These are phyloP conservation scores for Vaccinium darrowii DNA, from an alignment of 148 eudicot species.

Conservation along the genomic window DNA sequence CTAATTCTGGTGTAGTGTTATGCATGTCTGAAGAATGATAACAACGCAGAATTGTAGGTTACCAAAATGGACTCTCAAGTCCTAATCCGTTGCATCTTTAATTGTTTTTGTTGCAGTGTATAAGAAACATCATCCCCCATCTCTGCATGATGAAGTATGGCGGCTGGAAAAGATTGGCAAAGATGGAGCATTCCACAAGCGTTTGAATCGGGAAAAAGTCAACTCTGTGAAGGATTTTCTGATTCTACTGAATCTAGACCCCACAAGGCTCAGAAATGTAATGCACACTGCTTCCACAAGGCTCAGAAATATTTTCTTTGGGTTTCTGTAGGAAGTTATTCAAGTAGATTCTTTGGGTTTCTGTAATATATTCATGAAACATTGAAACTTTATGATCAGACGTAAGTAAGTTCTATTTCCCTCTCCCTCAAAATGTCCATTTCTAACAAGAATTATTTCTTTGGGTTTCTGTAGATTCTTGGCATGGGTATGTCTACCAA, in stretches of 20 bases:
- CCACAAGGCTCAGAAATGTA: constrained; percentile 65
- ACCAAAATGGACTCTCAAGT: constrained; percentile 39
- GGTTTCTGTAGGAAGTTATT: no score
- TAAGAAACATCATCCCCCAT: constrained; percentile 83
- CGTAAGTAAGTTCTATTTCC: neutral
- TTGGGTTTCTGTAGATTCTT: constrained; percentile 49
- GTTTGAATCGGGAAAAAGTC: constrained; percentile 49
- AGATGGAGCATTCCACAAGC: constrained; percentile 71
- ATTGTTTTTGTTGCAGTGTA: constrained; percentile 53
- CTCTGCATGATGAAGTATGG: constrained; percentile 69
- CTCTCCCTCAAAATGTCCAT: neutral
- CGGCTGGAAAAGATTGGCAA: constrained; percentile 67
- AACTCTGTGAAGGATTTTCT: constrained; percentile 74
- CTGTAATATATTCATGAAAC: no score
- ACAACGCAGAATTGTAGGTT: constrained; percentile 60
- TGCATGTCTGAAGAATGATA: constrained; percentile 54
- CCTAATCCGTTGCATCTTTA: constrained; percentile 23
- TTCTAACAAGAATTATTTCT: neutral
- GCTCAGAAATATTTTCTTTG: no score
- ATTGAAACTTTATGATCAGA: neutral
- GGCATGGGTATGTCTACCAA: constrained; percentile 84
- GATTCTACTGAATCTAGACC: constrained; percentile 54
- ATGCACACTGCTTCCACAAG: neutral
- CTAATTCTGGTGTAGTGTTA: constrained; percentile 54
- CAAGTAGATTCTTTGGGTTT: no score